phyloP scores from a whole-genome alignment of 2,329 filamentous ascomycete species.

The Trichoderma sp. region DNA sequence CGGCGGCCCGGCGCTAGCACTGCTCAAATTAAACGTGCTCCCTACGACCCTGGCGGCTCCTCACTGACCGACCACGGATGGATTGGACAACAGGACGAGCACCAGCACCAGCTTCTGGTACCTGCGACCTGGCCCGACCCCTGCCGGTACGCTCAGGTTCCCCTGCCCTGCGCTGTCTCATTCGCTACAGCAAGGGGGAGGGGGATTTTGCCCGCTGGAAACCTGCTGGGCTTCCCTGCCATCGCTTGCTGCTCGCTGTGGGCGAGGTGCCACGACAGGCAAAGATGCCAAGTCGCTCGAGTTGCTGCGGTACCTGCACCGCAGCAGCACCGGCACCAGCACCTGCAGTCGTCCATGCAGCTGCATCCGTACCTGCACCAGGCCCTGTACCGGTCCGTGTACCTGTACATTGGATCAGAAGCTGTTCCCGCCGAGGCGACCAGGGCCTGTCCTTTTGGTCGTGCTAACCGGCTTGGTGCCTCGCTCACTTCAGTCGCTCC shows the following conservation, averaged over 20 bases:
- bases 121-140: constrained; percentile 6
- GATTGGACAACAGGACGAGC: too few species aligned
- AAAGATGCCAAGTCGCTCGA: not conserved
- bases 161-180: constrained; percentile 30
- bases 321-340: constrained; percentile 2
- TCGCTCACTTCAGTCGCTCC: not conserved
- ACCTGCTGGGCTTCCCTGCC: constrained; percentile 23
- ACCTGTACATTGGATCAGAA: too few species aligned
- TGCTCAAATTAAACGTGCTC: constrained; percentile 26
- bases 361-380: too few species aligned
- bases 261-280: too few species aligned
- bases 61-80: constrained; percentile 3
- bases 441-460: constrained; percentile 9
- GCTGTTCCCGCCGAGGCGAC: constrained; percentile 7
- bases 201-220: constrained; percentile 12
- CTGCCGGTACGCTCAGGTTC: not conserved
- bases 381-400: too few species aligned
- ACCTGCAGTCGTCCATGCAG: not conserved
- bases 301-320: not conserved
- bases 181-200: constrained; percentile 29
- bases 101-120: not conserved
- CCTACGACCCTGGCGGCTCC: constrained; percentile 17
- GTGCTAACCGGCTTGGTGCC: constrained; percentile 17
- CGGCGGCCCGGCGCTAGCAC: constrained; percentile 26
- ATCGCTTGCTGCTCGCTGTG: constrained; percentile 7